Conservation (phyloP, 768 basidiomycete genomes). For the Pisolithus marmoratus region DNA sequence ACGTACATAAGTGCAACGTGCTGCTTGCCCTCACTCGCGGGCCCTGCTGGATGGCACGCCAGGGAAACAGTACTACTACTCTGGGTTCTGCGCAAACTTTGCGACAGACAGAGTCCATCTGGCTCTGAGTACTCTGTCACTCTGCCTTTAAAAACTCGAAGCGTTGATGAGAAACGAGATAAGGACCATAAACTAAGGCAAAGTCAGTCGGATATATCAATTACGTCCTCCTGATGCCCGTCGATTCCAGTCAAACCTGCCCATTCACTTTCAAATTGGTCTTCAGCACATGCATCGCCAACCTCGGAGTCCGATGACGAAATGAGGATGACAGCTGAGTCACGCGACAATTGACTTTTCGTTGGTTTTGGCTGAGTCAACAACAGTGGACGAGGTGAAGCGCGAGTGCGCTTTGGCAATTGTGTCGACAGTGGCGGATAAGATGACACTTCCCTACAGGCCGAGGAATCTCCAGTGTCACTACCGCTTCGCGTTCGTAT, state of each 20-base stretch:
- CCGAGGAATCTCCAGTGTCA: constrained; percentile 9
- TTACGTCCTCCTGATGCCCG: background rate
- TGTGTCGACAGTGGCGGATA: constrained; percentile 5
- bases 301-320: background rate
- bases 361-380: constrained; percentile 9
- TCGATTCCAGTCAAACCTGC: too few relatives aligned
- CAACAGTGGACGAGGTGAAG: background rate
- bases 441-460: constrained; percentile 9
- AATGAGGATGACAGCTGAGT: background rate
- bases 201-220: background rate
- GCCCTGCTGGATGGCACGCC: too few relatives aligned
- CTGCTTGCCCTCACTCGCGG: too few relatives aligned
- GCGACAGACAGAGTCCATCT: too few relatives aligned
- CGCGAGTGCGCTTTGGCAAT: background rate
- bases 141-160: too few relatives aligned
- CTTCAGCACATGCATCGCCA: background rate
- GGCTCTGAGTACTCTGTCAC: too few relatives aligned
- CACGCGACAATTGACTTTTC: background rate
- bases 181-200: background rate
- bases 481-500: constrained; percentile 10
- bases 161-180: too few relatives aligned
- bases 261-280: too few relatives aligned
- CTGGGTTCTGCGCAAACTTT: too few relatives aligned
- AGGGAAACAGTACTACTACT: too few relatives aligned
- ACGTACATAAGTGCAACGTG: too few relatives aligned